Percentiles rank a stretch among this genome's conserved stretches.
Conservation (phyloP, 768 basidiomycete genomes). For the Pisolithus tinctorius region DNA sequence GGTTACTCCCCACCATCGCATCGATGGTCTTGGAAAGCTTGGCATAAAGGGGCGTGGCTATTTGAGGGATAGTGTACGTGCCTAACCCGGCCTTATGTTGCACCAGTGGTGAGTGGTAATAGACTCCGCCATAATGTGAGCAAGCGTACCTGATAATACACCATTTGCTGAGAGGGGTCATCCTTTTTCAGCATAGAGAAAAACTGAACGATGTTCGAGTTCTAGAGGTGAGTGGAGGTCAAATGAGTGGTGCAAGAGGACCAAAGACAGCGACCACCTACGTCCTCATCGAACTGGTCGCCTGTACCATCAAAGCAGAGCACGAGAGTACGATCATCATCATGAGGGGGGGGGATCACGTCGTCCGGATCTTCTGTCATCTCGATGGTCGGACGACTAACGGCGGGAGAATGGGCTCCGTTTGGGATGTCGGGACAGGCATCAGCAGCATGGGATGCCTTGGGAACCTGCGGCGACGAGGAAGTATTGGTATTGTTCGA, state of each 20-base stretch:
- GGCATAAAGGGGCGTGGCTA: constrained; percentile 51
- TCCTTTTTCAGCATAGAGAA: constrained; percentile 69
- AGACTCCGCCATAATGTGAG: background rate
- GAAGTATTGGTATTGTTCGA: background rate
- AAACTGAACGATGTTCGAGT: constrained; percentile 66
- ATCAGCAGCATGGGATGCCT: constrained; percentile 2
- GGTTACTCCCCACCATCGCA: constrained; percentile 52
- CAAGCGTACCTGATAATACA: constrained; percentile 61
- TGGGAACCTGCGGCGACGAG: constrained; percentile 2
- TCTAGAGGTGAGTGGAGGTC: constrained; percentile 31
- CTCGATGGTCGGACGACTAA: background rate
- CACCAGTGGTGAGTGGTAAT: background rate
- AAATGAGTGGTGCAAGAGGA: background rate
- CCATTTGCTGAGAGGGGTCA: constrained; percentile 51
- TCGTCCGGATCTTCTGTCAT: constrained; percentile 17
- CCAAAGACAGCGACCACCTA: constrained; percentile 21
- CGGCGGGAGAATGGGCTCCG: background rate
- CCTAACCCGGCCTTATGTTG: constrained; percentile 59
- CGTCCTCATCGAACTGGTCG: constrained; percentile 63
- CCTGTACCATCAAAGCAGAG: constrained; percentile 63
- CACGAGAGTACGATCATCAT: constrained; percentile 50
- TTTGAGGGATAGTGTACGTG: constrained; percentile 58
- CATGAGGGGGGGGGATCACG: constrained; percentile 37
- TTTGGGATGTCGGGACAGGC: constrained; percentile 1
- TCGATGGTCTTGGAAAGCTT: constrained; percentile 52